Evolutionary conservation across 2,329 filamentous ascomycete species (phyloP), one percentile per base, ranked within the genome.

Genomic region (Hirsutella rhossiliensis): DNA sequence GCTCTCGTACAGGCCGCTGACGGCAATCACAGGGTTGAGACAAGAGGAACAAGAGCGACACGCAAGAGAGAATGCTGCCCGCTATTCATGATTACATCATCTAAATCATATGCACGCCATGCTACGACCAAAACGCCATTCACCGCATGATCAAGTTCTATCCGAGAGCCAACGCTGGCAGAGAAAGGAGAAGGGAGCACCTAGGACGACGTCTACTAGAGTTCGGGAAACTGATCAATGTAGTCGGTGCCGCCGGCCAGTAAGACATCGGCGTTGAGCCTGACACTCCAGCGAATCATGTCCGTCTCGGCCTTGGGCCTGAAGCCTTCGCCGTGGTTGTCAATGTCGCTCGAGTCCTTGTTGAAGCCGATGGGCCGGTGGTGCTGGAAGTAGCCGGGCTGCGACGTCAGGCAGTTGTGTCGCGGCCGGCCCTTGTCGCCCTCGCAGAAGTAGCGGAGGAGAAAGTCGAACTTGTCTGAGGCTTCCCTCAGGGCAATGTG

Each of bases 391-490:
- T 75, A 52, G 28, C 60, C 57, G 0, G 69, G 71, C 47, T 63
- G 59, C 1, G 62, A 56, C 0, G 62, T 60, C 47, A 73, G 36
- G 54, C 70, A 65, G 38, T 57, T 61, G 42, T 64, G 58, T 45
- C 62, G 48, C 38, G 55, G 50, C 42, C 61, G 56, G 1, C 58
- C 57, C 9, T 59, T 51, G 5, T 34, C 43, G 18, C 65, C 66
- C 27, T 68, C 65, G 50, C 71, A 74, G 55, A 69, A 68, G 43
- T 66, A 64, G 11, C 66, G 54, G 41, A 75, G 49, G 47, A 68
- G 61, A 30, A 71, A 56, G 47, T 76, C 72, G 47, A 63, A 67
- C 0, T 63, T 56, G 13, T 56, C 55, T 12, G 57, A 62, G 32
- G 69, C 50, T 12, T 60, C 58, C 49, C 64, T 62, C n/a, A 73